Conservation (phyloP, 192 early-diverging fungal species). For the Coemansia sp. region DNA sequence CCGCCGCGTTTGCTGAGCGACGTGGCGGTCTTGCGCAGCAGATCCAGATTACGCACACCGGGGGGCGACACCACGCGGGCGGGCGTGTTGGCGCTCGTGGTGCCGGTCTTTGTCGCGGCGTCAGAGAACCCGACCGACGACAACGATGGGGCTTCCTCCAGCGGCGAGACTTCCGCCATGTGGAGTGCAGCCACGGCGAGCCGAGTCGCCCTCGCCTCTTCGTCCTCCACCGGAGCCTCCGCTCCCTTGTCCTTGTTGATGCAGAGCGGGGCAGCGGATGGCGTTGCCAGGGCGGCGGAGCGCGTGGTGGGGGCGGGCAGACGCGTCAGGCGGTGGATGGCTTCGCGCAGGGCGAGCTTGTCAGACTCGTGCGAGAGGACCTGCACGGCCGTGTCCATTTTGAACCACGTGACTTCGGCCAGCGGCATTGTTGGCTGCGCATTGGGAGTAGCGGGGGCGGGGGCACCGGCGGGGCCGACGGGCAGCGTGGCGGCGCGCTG, state of each 20-base stretch:
- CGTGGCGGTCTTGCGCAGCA: slow-evolving; percentile 36
- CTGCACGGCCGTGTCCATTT: slow-evolving; percentile 47
- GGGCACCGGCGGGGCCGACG: slow-evolving; percentile 14
- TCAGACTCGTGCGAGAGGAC: slow-evolving; percentile 43
- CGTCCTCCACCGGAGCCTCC: background rate
- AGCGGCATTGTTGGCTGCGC: slow-evolving; percentile 1
- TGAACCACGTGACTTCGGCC: slow-evolving; percentile 50
- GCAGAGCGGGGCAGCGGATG: background rate
- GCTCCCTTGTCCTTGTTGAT: background rate
- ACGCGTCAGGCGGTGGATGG: slow-evolving; percentile 34
- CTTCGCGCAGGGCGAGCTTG: slow-evolving; percentile 34
- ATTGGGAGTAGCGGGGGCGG: background rate
- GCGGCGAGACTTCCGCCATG: too few species aligned
- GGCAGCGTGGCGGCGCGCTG: slow-evolving; percentile 25
- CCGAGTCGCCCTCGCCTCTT: background rate
- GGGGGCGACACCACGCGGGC: background rate
- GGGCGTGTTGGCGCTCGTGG: background rate
- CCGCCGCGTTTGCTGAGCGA: slow-evolving; percentile 36
- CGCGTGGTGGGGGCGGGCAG: slow-evolving; percentile 15
- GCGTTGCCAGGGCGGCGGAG: background rate
- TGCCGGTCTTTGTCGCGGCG: slow-evolving; percentile 26
- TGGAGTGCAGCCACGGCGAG: too few species aligned
- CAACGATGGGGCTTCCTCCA: background rate
- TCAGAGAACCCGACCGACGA: slow-evolving; percentile 15
- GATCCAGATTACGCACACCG: slow-evolving; percentile 27